Evolutionary conservation across 2,329 filamentous ascomycete genomes (phyloP).

Genomic region (Penicillium sp.): DNA sequence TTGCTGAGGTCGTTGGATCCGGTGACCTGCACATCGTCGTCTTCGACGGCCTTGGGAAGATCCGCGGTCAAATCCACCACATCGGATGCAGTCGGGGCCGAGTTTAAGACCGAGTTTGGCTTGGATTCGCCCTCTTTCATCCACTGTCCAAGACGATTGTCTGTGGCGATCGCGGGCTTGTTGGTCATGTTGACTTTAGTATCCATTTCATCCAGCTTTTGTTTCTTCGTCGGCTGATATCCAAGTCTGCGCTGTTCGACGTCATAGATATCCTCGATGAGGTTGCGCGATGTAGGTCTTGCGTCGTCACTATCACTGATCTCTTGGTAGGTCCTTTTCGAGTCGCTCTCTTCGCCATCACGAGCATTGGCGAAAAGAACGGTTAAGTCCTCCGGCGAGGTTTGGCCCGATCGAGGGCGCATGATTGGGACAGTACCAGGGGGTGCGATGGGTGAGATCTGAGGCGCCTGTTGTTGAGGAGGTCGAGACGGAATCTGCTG

Average conservation of each 20-base stretch:
- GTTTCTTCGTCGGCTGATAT: constrained; percentile 63
- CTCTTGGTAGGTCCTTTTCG: constrained; percentile 34
- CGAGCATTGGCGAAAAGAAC: constrained; percentile 32
- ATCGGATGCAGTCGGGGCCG: constrained; percentile 53
- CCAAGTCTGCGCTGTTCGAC: constrained; percentile 66
- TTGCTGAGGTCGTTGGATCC: constrained; percentile 62
- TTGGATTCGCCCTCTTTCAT: constrained; percentile 61
- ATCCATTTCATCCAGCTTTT: constrained; percentile 56
- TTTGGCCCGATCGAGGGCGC: constrained; percentile 22
- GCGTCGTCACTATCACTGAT: constrained; percentile 35
- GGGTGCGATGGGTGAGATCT: constrained; percentile 19
- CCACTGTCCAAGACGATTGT: constrained; percentile 64
- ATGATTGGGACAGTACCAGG: constrained; percentile 28
- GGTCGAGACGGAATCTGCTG: constrained; percentile 15
- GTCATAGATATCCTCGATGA: constrained; percentile 76
- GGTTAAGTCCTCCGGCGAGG: constrained; percentile 21
- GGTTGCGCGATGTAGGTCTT: constrained; percentile 23
- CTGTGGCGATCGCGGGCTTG: constrained; percentile 49
- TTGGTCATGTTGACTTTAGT: constrained; percentile 46
- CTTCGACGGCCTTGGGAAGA: constrained; percentile 28
- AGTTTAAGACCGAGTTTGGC: constrained; percentile 29
- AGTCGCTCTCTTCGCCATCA: constrained; percentile 27
- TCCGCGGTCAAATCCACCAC: constrained; percentile 50
- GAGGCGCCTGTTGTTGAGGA: constrained; percentile 8
- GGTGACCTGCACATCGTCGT: constrained; percentile 43